These are phyloP conservation scores for Fraxinus xanthoxyloides DNA, from an alignment of 305 asterid genomes.

Conservation along the genomic window DNA sequence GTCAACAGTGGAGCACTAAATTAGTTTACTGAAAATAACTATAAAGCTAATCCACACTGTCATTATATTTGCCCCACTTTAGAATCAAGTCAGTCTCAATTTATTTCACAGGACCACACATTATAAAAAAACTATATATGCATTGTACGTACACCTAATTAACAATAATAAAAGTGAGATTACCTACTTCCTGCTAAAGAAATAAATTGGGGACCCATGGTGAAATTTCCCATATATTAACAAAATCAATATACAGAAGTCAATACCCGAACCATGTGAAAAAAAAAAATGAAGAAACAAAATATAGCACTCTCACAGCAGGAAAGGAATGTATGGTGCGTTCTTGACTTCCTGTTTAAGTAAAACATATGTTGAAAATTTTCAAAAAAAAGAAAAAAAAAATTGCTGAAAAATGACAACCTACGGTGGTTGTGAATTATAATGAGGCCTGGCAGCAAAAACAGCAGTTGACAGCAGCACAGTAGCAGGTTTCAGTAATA, in stretches of 20 bases:
- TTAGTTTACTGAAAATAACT: constrained; percentile 15
- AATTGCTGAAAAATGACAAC: constrained; percentile 1
- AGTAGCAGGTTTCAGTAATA: constrained; percentile 27
- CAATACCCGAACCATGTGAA: constrained; percentile 95
- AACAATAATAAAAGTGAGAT: constrained; percentile 8
- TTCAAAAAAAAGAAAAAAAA: neutral
- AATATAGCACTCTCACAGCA: constrained; percentile 24
- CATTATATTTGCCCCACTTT: constrained; percentile 40
- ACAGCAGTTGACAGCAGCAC: constrained; percentile 29
- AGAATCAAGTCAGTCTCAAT: constrained; percentile 34
- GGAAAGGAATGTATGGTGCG: constrained; percentile 64
- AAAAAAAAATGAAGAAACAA: neutral
- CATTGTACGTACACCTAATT: neutral
- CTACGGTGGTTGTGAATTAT: constrained; percentile 36
- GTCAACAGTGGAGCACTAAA: neutral
- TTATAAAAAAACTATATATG: neutral
- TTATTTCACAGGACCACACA: constrained; percentile 51
- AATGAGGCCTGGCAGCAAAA: constrained; percentile 33
- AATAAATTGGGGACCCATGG: neutral
- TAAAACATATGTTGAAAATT: constrained; percentile 7
- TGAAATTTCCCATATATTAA: neutral
- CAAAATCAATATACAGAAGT: constrained; percentile 51
- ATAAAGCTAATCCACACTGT: constrained; percentile 31
- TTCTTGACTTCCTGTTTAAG: constrained; percentile 76
- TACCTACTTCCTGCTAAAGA: neutral